These are phyloP conservation scores for Nakazawaea wyomingensis DNA, from an alignment of 805 yeast genomes.

Conservation along the genomic window DNA sequence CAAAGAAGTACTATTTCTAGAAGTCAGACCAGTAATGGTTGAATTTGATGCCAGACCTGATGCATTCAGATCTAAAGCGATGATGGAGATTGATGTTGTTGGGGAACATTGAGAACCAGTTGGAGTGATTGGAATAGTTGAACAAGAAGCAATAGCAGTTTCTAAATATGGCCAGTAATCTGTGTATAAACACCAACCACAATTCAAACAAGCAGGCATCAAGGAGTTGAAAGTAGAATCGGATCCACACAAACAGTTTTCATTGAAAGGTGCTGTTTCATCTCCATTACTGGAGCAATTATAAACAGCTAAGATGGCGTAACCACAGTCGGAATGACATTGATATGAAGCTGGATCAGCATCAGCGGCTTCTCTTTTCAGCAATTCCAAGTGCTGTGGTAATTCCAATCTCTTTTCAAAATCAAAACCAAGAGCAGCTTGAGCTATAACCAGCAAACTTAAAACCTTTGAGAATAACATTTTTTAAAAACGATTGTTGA, in stretches of 20 bases:
- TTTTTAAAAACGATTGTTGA: not conserved
- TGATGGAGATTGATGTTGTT: not conserved
- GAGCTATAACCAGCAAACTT: not conserved
- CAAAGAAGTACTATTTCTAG: not conserved
- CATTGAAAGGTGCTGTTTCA: conserved; percentile 9
- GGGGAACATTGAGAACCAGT: conserved; percentile 13
- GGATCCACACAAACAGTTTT: conserved; percentile 8
- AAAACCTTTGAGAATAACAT: not conserved
- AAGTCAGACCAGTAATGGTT: not conserved
- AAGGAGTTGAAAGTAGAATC: conserved; percentile 8
- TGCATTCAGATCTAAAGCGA: not conserved
- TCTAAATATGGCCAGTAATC: conserved; percentile 10
- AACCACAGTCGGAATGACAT: conserved; percentile 13
- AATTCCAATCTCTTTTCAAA: not conserved
- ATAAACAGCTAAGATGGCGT: conserved; percentile 10
- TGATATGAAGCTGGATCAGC: conserved; percentile 6
- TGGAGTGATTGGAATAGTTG: conserved; percentile 10
- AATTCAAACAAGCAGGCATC: conserved; percentile 11
- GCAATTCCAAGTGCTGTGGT: conserved; percentile 1
- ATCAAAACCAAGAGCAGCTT: not conserved
- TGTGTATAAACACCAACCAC: conserved; percentile 14
- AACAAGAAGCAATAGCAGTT: conserved; percentile 7
- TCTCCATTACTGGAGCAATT: conserved; percentile 4
- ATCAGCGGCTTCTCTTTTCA: conserved; percentile 4
- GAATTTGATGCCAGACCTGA: conserved; percentile 1